Evolutionary conservation across 176 grass and related monocot genomes (phyloP), one percentile per base, ranked within the genome.

Genomic region (Hsuehochloa calcarea): DNA sequence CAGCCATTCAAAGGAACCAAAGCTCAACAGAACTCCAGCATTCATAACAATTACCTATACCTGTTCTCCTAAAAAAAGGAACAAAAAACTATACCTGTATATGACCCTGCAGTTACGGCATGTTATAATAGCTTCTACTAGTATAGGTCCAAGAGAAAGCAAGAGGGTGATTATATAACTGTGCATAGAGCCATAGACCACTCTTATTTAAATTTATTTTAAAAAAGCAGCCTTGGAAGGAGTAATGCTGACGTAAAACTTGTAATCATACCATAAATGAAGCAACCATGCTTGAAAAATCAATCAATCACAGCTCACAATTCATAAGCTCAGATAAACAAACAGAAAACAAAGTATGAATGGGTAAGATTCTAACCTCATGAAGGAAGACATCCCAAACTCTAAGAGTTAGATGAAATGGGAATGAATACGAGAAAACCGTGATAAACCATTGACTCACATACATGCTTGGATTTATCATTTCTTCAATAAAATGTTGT

Each of bases 401-500:
- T 80, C 96, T 92, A 79, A 99, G 86, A 79, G 93, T 91, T 66
- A 94, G 77, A 88, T 80, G 89, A 84, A 99, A 99, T 4, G 91
- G 93, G 72, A 96, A 96, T 55, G 96, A 96, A 74, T 99, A 99
- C 1, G 86, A 91, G 69, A 96, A 99, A 88, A 96, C 91, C n/a
- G 96, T 96, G 80, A 99, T 96, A 85, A 98, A 96, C 96, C 96
- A 98, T 84, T 95, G 93, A 26, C 96, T 98, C 54, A 90, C 93
- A 87, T 98, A 99, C 96, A 99, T 99, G 88, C 88, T 96, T 85
- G 91, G 93, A 81, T 91, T 96, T 85, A 99, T 92, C 93, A 96
- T 99, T 86, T 99, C 93, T 76, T 94, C 89, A 84, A 87, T 49
- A 89, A 98, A 96, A 89, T 99, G 93, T 50, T 89, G 80, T 50